These are phyloP conservation scores for Tricholoma matsutake DNA, from an alignment of 768 basidiomycete species.

Conservation along the genomic window DNA sequence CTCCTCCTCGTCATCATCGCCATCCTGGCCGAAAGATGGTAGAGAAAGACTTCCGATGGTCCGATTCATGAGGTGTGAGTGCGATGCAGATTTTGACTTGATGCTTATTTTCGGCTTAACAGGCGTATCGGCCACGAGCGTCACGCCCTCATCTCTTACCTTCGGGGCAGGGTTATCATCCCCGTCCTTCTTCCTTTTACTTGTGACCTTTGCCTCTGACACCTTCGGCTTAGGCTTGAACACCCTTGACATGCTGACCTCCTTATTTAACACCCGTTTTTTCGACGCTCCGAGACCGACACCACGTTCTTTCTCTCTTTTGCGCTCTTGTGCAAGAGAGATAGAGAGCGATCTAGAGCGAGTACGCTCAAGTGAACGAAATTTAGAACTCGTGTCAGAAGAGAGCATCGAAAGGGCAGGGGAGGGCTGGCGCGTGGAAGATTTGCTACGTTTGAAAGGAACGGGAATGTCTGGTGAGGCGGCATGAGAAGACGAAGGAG, in stretches of 20 bases:
- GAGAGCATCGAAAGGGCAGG: constrained; percentile 21
- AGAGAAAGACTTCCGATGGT: constrained; percentile 7
- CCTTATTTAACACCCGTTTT: constrained; percentile 58
- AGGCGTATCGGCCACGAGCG: constrained; percentile 57
- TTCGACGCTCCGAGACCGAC: constrained; percentile 33
- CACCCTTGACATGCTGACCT: constrained; percentile 73
- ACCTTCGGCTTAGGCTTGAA: constrained; percentile 51
- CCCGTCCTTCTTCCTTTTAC: constrained; percentile 16
- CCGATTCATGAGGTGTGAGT: constrained; percentile 11
- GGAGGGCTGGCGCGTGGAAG: constrained; percentile 13
- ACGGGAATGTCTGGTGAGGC: constrained; percentile 24
- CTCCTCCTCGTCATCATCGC: constrained; percentile 34
- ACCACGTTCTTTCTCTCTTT: constrained; percentile 35
- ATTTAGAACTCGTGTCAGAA: constrained; percentile 2
- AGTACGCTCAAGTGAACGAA: constrained; percentile 29
- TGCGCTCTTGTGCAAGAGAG: constrained; percentile 64
- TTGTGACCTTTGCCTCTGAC: constrained; percentile 13
- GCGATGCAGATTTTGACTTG: neutral
- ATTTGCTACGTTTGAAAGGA: neutral
- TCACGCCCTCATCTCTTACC: constrained; percentile 31
- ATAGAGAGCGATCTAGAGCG: constrained; percentile 65
- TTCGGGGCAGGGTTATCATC: constrained; percentile 8
- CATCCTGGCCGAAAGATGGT: constrained; percentile 10
- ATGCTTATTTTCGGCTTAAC: constrained; percentile 20
- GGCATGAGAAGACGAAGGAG: constrained; percentile 26